Conservation (phyloP, 441 rosid genomes). For the Aquilaria agallochum region DNA sequence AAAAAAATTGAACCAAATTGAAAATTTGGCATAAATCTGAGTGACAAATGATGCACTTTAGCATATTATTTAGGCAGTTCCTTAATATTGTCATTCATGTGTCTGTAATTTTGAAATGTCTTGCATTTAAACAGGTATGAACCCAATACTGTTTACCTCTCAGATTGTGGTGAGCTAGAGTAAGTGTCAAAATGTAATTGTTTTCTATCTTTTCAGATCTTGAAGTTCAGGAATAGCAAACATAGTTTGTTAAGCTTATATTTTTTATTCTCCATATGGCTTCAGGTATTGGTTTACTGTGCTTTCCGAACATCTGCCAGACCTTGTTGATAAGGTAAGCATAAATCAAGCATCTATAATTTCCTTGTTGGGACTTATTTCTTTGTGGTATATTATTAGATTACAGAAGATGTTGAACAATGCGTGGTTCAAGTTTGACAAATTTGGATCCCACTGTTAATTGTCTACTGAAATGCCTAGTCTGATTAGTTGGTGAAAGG, state of each 20-base stretch:
- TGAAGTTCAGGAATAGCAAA: neutral
- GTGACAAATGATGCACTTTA: too few relatives aligned
- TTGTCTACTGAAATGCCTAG: too few relatives aligned
- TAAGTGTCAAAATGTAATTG: slow-evolving; percentile 37
- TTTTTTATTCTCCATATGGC: slow-evolving; percentile 13
- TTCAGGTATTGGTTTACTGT: slow-evolving; percentile 96
- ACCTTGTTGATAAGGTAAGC: slow-evolving; percentile 91
- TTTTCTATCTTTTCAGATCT: neutral
- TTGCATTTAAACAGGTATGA: slow-evolving; percentile 68
- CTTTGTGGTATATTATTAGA: too few relatives aligned
- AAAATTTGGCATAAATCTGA: too few relatives aligned
- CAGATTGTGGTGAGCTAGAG: slow-evolving; percentile 87
- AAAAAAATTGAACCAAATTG: too few relatives aligned
- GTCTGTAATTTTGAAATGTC: slow-evolving; percentile 10
- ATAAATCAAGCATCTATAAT: slow-evolving; percentile 1
- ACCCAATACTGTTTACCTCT: slow-evolving; percentile 95
- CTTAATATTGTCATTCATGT: neutral
- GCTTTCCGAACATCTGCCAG: slow-evolving; percentile 84
- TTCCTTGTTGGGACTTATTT: too few relatives aligned
- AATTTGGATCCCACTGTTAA: too few relatives aligned
- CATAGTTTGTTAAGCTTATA: slow-evolving; percentile 16
- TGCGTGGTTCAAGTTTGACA: too few relatives aligned
- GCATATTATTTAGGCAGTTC: neutral
- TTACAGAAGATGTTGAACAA: too few relatives aligned
- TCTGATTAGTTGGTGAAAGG: too few relatives aligned